Percentiles rank a stretch among this genome's conserved stretches.
Conservation (phyloP, 306 rosid genomes). For the Begonia masoniana region DNA sequence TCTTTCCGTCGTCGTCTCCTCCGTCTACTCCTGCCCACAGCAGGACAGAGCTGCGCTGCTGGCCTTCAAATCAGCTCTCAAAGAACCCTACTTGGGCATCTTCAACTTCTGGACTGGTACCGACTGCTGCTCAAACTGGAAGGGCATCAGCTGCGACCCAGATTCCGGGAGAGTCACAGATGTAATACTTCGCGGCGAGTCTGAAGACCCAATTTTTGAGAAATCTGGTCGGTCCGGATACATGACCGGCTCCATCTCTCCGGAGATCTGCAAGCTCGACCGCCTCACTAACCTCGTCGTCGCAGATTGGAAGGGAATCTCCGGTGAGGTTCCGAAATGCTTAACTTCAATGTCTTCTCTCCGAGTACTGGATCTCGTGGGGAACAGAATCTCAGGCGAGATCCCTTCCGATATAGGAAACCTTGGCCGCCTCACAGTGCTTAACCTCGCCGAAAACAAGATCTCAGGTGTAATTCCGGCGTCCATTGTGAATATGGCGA, state of each 20-base stretch:
- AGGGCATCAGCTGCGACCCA: slow-evolving; percentile 79
- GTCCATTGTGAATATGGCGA: slow-evolving; percentile 23
- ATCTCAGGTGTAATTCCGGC: slow-evolving; percentile 49
- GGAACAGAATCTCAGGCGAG: slow-evolving; percentile 49
- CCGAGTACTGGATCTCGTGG: slow-evolving; percentile 60
- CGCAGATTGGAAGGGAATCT: slow-evolving; percentile 79
- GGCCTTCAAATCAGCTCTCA: slow-evolving; percentile 36
- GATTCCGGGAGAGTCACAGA: slow-evolving; percentile 48
- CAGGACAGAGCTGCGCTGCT: slow-evolving; percentile 49
- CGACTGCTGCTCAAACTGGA: slow-evolving; percentile 66
- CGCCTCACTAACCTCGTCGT: slow-evolving; percentile 47
- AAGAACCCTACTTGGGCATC: slow-evolving; percentile 65
- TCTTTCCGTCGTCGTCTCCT: slow-evolving; percentile 11
- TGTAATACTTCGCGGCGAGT: slow-evolving; percentile 81
- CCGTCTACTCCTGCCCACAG: slow-evolving; percentile 42
- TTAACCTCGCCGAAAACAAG: slow-evolving; percentile 61
- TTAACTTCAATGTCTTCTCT: slow-evolving; percentile 45
- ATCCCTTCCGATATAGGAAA: slow-evolving; percentile 55
- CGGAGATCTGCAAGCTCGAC: slow-evolving; percentile 61
- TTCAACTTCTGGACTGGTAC: slow-evolving; percentile 58
- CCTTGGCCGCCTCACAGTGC: slow-evolving; percentile 33
- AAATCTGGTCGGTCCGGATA: slow-evolving; percentile 61
- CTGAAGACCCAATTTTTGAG: slow-evolving; percentile 61
- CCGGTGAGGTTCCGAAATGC: slow-evolving; percentile 62
- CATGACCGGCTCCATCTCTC: slow-evolving; percentile 75